Evolutionary conservation across 768 basidiomycete genomes (phyloP).

Genomic region (Boletus sensibilis): DNA sequence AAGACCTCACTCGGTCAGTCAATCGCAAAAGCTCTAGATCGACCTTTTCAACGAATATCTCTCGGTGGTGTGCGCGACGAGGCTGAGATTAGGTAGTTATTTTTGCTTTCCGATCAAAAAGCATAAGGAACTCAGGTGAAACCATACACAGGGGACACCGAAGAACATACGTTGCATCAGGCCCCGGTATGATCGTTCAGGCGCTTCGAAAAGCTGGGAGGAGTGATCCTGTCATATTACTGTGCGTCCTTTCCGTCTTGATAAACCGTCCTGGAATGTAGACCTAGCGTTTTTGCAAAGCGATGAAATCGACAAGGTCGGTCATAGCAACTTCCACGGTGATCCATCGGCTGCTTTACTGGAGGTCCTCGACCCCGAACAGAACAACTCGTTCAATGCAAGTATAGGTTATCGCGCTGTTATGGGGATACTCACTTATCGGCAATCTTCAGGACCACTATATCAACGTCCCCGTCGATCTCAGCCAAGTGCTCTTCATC

Average conservation of each 20-base stretch:
- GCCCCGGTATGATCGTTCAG: conserved; percentile 82
- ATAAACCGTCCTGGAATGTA: background rate
- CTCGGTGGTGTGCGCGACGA: conserved; percentile 93
- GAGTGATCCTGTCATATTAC: conserved; percentile 74
- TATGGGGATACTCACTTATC: background rate
- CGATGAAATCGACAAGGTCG: conserved; percentile 93
- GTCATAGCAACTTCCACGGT: conserved; percentile 84
- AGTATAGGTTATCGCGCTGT: conserved; percentile 17
- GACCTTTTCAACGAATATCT: conserved; percentile 91
- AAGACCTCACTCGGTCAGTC: conserved; percentile 92
- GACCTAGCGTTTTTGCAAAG: conserved; percentile 17
- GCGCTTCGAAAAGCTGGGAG: conserved; percentile 83
- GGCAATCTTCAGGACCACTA: conserved; percentile 74
- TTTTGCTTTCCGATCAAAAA: conserved; percentile 6
- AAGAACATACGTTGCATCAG: conserved; percentile 90
- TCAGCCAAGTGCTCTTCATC: conserved; percentile 87
- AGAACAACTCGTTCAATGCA: conserved; percentile 81
- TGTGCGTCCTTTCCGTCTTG: conserved; percentile 37
- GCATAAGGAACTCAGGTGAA: conserved; percentile 1
- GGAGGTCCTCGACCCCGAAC: conserved; percentile 93
- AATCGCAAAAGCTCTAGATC: conserved; percentile 74
- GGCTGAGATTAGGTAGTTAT: conserved; percentile 61
- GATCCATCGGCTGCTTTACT: conserved; percentile 89
- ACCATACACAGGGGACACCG: conserved; percentile 47
- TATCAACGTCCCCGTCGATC: conserved; percentile 83